These are phyloP conservation scores for Trichophyton simii DNA, from an alignment of 2,329 filamentous ascomycete genomes.

Conservation along the genomic window DNA sequence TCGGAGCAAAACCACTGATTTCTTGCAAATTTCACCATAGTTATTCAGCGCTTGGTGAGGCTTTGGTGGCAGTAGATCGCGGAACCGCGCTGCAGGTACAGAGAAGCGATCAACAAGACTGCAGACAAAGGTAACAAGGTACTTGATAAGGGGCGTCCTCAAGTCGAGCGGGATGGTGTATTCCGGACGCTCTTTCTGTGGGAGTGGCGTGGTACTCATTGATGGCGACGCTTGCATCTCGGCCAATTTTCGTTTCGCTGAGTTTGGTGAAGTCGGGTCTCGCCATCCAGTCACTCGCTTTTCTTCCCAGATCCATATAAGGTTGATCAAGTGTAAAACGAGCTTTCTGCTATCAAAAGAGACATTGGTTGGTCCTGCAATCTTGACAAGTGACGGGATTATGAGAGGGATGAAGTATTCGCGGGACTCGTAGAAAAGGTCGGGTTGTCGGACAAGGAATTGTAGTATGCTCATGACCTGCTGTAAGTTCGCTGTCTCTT, in stretches of 20 bases:
- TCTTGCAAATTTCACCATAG: constrained; percentile 69
- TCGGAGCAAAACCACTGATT: constrained; percentile 66
- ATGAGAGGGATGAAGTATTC: constrained; percentile 85
- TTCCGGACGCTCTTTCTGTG: constrained; percentile 43
- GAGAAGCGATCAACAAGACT: constrained; percentile 76
- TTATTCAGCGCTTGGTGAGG: constrained; percentile 41
- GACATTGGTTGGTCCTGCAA: constrained; percentile 57
- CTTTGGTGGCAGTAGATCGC: constrained; percentile 38
- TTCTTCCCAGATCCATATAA: constrained; percentile 91
- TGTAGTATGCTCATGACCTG: constrained; percentile 97
- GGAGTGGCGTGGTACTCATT: constrained; percentile 30
- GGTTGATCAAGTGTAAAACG: constrained; percentile 74
- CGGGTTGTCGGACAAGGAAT: constrained; percentile 82
- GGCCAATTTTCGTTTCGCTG: constrained; percentile 65
- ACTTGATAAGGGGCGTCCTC: constrained; percentile 77
- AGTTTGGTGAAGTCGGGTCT: constrained; percentile 53
- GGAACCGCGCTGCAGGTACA: constrained; percentile 56
- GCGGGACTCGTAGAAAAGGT: constrained; percentile 86
- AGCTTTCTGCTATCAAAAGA: constrained; percentile 88
- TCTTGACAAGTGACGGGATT: constrained; percentile 76
- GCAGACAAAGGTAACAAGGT: constrained; percentile 89
- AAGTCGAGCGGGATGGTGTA: constrained; percentile 56
- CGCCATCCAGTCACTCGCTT: constrained; percentile 48
- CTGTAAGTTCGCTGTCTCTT: constrained; percentile 88
- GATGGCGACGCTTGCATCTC: constrained; percentile 45